phyloP scores from a whole-genome alignment of 2,329 filamentous ascomycete species.

The Fulvia fulva region DNA sequence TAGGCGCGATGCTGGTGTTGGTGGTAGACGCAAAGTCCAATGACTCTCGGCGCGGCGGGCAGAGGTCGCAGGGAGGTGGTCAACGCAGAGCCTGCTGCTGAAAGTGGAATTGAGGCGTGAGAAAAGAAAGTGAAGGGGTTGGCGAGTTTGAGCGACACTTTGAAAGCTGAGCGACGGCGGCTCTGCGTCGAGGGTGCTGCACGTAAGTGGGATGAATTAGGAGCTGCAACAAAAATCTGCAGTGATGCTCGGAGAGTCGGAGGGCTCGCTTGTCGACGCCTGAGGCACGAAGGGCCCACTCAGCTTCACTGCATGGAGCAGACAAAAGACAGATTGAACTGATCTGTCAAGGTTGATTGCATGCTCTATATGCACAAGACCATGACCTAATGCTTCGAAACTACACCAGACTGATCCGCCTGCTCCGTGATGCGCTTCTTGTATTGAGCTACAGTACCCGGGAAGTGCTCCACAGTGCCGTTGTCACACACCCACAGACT shows the following conservation, averaged over 20 bases:
- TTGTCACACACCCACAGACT: conserved; percentile 95
- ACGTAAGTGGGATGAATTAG: background rate
- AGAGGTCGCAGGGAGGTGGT: conserved; percentile 15
- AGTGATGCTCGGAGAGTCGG: background rate
- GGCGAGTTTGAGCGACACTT: conserved; percentile 25
- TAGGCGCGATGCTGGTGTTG: conserved; percentile 43
- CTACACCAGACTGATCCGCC: conserved; percentile 72
- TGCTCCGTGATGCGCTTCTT: conserved; percentile 94
- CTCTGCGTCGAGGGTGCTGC: conserved; percentile 24
- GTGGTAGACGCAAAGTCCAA: conserved; percentile 5
- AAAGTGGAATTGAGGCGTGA: conserved; percentile 11
- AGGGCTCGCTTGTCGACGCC: too few relatives aligned
- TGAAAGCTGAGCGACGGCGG: conserved; percentile 16
- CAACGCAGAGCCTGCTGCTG: conserved; percentile 36
- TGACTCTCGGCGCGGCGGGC: conserved; percentile 13
- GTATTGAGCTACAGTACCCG: conserved; percentile 90
- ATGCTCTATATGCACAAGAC: background rate
- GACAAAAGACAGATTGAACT: too few relatives aligned
- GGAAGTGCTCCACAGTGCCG: conserved; percentile 92
- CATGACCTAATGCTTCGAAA: conserved; percentile 37
- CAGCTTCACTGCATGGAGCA: too few relatives aligned
- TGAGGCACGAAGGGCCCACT: too few relatives aligned
- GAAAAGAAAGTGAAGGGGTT: conserved; percentile 26
- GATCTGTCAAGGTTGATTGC: background rate
- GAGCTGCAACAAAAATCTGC: background rate